Evolutionary conservation across 176 grass and related monocot species (phyloP).

Genomic region (Themeda triandra): DNA sequence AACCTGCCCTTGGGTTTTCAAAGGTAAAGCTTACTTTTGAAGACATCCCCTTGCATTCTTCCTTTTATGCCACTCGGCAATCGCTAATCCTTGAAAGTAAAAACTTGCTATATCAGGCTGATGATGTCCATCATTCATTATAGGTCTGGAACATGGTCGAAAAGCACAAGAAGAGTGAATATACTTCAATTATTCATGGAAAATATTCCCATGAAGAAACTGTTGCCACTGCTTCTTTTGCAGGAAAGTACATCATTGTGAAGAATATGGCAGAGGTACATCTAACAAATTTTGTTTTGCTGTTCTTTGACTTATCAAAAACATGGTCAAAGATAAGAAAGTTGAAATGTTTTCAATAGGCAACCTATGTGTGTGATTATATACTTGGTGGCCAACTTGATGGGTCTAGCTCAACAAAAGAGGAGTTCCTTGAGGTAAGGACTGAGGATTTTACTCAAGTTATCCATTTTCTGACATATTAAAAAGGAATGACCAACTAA

Average conservation of each 20-base stretch:
- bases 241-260: conserved; percentile 80
- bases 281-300: conserved; percentile 5
- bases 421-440: conserved; percentile 70
- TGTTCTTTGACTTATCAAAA: background rate
- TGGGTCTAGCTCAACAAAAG: conserved; percentile 94
- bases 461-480: conserved; percentile 12
- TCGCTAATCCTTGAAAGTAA: background rate
- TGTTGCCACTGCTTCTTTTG: conserved; percentile 95
- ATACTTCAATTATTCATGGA: conserved; percentile 93
- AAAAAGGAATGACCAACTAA: conserved; percentile 1
- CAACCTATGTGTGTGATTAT: conserved; percentile 91
- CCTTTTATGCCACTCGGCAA: background rate
- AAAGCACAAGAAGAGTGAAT: conserved; percentile 99
- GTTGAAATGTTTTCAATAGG: conserved; percentile 36
- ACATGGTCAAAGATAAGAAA: conserved; percentile 2
- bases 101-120: background rate
- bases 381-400: conserved; percentile 89
- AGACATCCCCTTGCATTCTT: background rate
- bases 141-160: conserved; percentile 99
- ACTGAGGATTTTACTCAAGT: background rate
- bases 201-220: conserved; percentile 98
- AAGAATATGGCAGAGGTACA: conserved; percentile 89
- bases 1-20: conserved; percentile 98
- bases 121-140: background rate
- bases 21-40: conserved; percentile 46